Percentiles rank a stretch among this genome's conserved stretches.
These are phyloP conservation scores for Kodamaea nitidulidarum DNA, from an alignment of 805 yeast genomes.

Conservation along the genomic window DNA sequence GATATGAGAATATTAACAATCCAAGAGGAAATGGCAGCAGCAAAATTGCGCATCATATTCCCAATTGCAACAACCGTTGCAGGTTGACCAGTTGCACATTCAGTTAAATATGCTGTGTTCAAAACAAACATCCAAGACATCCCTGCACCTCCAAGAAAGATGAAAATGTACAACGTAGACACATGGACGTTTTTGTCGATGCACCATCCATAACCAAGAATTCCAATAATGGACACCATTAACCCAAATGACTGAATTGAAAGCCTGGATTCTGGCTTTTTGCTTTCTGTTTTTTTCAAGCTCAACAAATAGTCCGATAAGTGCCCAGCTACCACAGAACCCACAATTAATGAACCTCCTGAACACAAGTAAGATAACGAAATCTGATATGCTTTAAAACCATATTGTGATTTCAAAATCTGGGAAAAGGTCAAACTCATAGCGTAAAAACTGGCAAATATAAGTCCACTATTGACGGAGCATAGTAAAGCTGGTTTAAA, in stretches of 20 bases:
- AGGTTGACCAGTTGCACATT: constrained; percentile 45
- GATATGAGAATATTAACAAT: constrained; percentile 32
- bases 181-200: constrained; percentile 36
- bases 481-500: constrained; percentile 44
- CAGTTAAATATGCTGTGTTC: constrained; percentile 51
- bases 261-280: constrained; percentile 45
- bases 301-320: constrained; percentile 39
- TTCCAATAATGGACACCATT: constrained; percentile 38
- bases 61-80: constrained; percentile 53
- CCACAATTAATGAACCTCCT: constrained; percentile 45
- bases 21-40: constrained; percentile 52
- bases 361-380: constrained; percentile 52
- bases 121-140: constrained; percentile 54
- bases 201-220: constrained; percentile 53
- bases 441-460: constrained; percentile 55
- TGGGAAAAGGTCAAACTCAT: constrained; percentile 48
- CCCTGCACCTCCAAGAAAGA: constrained; percentile 48
- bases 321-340: constrained; percentile 48
- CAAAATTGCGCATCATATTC: constrained; percentile 48
- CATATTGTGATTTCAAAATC: constrained; percentile 34
- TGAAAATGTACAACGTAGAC: constrained; percentile 38
- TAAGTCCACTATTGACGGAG: constrained; percentile 44
- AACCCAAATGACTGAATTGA: constrained; percentile 43
- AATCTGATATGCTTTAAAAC: constrained; percentile 29
- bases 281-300: constrained; percentile 17